phyloP scores from a whole-genome alignment of 129 eudicot species.

The Deinandra increscens region DNA sequence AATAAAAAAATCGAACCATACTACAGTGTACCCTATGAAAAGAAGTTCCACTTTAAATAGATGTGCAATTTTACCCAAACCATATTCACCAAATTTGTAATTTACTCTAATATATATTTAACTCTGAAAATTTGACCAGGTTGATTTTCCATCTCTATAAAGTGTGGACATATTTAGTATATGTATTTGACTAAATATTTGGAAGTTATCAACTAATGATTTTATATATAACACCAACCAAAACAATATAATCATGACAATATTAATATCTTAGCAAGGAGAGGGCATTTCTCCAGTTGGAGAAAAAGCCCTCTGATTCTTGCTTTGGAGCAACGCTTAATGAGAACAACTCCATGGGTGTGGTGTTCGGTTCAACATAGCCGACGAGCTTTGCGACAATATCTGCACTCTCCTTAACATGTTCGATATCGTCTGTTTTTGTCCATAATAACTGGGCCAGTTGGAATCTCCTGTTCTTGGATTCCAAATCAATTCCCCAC shows the following conservation, averaged over 20 bases:
- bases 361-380: conserved; percentile 34
- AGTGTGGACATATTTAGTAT: background rate
- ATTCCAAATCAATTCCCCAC: conserved; percentile 62
- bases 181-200: background rate
- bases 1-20: too few species aligned
- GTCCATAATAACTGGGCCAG: conserved; percentile 58
- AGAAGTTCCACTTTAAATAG: too few species aligned
- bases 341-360: conserved; percentile 65
- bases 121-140: too few species aligned
- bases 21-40: too few species aligned
- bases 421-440: conserved; percentile 53
- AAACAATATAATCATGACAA: too few species aligned
- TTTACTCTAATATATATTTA: too few species aligned
- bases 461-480: conserved; percentile 64
- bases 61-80: too few species aligned
- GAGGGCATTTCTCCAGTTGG: conserved; percentile 50
- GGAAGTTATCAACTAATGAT: background rate
- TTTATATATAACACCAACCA: too few species aligned
- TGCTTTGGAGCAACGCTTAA: conserved; percentile 51
- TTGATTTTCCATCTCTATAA: too few species aligned
- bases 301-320: conserved; percentile 21
- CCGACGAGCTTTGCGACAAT: conserved; percentile 71
- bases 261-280: conserved; percentile 33
- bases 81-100: too few species aligned
- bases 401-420: conserved; percentile 64